Evolutionary conservation across 345 rosid genomes (phyloP), one percentile per base, ranked within the genome.

Genomic region (Ricinus communis): DNA sequence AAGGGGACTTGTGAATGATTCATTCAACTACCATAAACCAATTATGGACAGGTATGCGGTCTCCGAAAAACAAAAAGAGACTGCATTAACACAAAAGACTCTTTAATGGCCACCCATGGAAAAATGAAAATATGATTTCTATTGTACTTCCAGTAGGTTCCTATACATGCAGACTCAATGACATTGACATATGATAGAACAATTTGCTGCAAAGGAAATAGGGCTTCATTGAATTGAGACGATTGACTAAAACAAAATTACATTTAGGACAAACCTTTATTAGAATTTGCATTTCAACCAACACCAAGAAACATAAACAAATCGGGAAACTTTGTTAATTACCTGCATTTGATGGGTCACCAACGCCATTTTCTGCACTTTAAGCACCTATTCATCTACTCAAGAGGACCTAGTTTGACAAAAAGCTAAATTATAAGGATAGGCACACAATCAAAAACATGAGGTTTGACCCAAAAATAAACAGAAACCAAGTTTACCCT

Each of bases 261-360:
- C 10, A 30, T 28, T 61, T 10, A 31, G 54, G 36, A 13, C 24
- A 19, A 73, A 51, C 10, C 18, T 47, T 68, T 13, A 60, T 24
- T 12, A 46, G 12, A 28, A 54, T 57, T 18, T 57, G 24, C 15
- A 61, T 30, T 50, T 70, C 66, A 21, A 54, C 22, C 11, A 54
- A 22, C 11, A 18, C 36, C 38, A 33, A 40, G 5, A 40, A 11
- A n/a, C 33, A 49, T 1, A 2, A 13, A 71, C 43, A 62, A 40
- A 51, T 15, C 62, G 45, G 14, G 31, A 53, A 62, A 36, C 45
- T n/a, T 49, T 57, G 24, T 31, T 69, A 66, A 62, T 69, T 85
- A 88, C 97, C 98, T 88, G 91, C 81, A 91, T 80, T 49, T 87
- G 93, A 83, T 93, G 89, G 81, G 97, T 91, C 76, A 87, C 92